phyloP scores from a whole-genome alignment of 1,284 basidiomycete species.

The Boletellus sp. region DNA sequence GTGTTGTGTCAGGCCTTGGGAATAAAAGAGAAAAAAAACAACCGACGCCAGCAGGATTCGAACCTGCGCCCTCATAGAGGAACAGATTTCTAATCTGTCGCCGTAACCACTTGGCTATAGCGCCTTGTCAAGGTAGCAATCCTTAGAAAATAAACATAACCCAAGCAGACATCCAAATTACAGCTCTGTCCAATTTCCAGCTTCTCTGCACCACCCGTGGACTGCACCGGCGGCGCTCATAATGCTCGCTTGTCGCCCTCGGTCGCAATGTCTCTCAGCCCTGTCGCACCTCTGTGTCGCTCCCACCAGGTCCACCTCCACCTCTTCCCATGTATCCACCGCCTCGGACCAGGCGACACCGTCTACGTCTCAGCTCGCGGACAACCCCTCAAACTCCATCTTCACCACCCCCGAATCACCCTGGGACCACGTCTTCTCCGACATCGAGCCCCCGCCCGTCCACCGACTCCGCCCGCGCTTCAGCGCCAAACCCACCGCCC shows the following conservation, averaged over 20 bases:
- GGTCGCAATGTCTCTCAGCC: constrained; percentile 1
- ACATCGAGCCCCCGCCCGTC: constrained; percentile 32
- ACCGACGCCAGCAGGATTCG: constrained; percentile 68
- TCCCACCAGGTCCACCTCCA: background rate
- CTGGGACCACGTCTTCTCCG: constrained; percentile 57
- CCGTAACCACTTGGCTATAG: constrained; percentile 59
- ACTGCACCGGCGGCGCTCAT: constrained; percentile 1
- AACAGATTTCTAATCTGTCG: constrained; percentile 54
- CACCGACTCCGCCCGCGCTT: constrained; percentile 12
- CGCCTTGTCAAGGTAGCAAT: too few species aligned
- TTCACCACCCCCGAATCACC: constrained; percentile 39
- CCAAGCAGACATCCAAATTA: too few species aligned
- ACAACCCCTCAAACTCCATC: constrained; percentile 30
- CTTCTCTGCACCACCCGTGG: too few species aligned
- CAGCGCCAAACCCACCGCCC: background rate
- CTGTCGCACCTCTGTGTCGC: constrained; percentile 3
- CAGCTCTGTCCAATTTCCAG: too few species aligned
- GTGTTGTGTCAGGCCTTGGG: too few species aligned
- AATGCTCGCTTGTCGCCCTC: constrained; percentile 21
- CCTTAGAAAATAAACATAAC: too few species aligned
- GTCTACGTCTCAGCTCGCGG: constrained; percentile 1
- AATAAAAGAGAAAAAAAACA: constrained; percentile 1
- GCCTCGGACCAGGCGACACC: background rate
- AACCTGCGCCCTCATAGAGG: constrained; percentile 69
- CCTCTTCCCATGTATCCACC: background rate